These are phyloP conservation scores for Geotrichum australiense DNA, from an alignment of 1,139 yeast species.

Conservation along the genomic window DNA sequence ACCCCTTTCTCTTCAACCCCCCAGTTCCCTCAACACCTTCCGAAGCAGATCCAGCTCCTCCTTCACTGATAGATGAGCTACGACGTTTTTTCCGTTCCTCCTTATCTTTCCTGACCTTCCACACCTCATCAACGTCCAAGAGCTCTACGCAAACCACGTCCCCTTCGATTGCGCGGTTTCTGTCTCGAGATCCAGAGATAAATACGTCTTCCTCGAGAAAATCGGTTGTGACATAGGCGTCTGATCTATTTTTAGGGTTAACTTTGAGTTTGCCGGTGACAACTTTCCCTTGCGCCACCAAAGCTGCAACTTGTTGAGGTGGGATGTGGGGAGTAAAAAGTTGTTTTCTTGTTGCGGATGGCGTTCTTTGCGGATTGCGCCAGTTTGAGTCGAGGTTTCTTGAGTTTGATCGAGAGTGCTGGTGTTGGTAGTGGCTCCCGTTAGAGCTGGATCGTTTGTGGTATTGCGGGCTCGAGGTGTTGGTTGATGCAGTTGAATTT, in stretches of 20 bases:
- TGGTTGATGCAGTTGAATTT: background rate
- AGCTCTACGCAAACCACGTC: constrained; percentile 93
- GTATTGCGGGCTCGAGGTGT: background rate
- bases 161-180: constrained; percentile 94
- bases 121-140: constrained; percentile 90
- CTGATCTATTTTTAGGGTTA: constrained; percentile 90
- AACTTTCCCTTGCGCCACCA: constrained; percentile 79
- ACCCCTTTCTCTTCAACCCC: constrained; percentile 71
- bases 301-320: constrained; percentile 82
- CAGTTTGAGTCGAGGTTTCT: constrained; percentile 46
- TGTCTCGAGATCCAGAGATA: constrained; percentile 97
- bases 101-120: constrained; percentile 93
- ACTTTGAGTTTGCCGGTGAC: constrained; percentile 91
- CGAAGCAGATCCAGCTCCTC: constrained; percentile 32
- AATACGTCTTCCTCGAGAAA: constrained; percentile 94
- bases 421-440: constrained; percentile 1
- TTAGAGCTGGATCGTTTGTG: constrained; percentile 6
- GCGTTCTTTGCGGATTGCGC: constrained; percentile 25
- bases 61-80: constrained; percentile 37
- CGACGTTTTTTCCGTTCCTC: constrained; percentile 95
- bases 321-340: constrained; percentile 94
- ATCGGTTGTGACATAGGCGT: constrained; percentile 94
- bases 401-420: constrained; percentile 34
- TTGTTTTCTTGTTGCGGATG: constrained; percentile 53
- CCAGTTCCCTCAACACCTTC: constrained; percentile 33